Conservation (phyloP, 192 early-diverging fungal species). For the Coemansia sp. region DNA sequence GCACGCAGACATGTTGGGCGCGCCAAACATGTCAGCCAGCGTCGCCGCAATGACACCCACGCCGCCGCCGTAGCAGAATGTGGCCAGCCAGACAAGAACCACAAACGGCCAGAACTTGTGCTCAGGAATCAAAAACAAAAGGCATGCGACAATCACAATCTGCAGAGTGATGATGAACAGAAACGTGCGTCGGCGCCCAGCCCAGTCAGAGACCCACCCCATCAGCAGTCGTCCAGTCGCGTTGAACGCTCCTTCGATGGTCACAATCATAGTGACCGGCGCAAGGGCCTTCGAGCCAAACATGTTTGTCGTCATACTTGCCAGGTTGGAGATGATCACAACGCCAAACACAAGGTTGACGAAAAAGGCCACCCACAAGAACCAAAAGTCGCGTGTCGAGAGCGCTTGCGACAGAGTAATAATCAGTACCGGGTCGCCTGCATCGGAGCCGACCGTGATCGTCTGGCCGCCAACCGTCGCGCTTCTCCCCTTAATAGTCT, state of each 20-base stretch:
- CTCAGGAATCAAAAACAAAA: conserved; percentile 60
- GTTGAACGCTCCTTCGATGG: conserved; percentile 67
- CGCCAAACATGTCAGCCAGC: conserved; percentile 79
- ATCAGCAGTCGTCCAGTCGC: conserved; percentile 60
- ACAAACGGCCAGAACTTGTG: conserved; percentile 63
- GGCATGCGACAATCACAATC: conserved; percentile 60
- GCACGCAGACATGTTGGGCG: conserved; percentile 71
- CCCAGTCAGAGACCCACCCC: conserved; percentile 61
- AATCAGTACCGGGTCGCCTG: conserved; percentile 56
- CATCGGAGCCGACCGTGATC: conserved; percentile 56
- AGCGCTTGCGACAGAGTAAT: conserved; percentile 61
- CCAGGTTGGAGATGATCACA: conserved; percentile 64
- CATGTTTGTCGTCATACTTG: conserved; percentile 64
- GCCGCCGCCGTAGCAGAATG: conserved; percentile 74
- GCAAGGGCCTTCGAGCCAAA: conserved; percentile 48
- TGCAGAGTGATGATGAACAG: conserved; percentile 64
- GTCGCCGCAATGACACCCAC: conserved; percentile 78
- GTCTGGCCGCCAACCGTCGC: conserved; percentile 46
- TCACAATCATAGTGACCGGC: conserved; percentile 53
- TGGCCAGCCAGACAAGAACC: conserved; percentile 64
- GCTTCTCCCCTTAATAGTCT: conserved; percentile 52
- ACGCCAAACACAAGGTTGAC: conserved; percentile 66
- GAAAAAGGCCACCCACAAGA: conserved; percentile 66
- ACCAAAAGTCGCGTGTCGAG: conserved; percentile 60
- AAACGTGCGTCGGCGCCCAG: conserved; percentile 70